Evolutionary conservation across 164 flowering plant species (phyloP).

Genomic region (Berberis vulgaris): DNA sequence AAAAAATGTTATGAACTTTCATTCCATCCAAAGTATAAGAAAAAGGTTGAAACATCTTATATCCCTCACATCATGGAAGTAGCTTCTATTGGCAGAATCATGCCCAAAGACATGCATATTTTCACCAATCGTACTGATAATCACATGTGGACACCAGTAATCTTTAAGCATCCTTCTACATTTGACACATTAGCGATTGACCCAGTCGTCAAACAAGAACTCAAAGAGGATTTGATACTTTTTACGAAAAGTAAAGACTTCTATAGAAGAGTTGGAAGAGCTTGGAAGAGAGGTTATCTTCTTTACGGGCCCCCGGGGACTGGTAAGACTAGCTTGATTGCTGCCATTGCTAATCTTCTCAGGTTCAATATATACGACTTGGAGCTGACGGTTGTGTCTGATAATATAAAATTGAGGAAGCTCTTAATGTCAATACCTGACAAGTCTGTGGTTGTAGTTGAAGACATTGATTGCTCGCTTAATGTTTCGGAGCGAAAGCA

Average conservation of each 20-base stretch:
- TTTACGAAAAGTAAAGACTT: conserved; percentile 17
- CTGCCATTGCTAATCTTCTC: conserved; percentile 30
- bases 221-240: conserved; percentile 20
- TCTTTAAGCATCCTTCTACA: conserved; percentile 20
- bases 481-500: conserved; percentile 19
- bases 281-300: conserved; percentile 33
- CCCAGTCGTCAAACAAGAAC: conserved; percentile 13
- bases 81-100: conserved; percentile 16
- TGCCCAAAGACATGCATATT: conserved; percentile 19
- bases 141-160: conserved; percentile 16
- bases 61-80: conserved; percentile 22
- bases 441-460: conserved; percentile 26
- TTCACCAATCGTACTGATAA: conserved; percentile 16
- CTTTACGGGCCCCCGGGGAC: conserved; percentile 31
- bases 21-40: conserved; percentile 14
- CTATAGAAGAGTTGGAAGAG: conserved; percentile 22
- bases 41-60: conserved; percentile 11
- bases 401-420: conserved; percentile 22
- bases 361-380: conserved; percentile 28
- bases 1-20: conserved; percentile 14
- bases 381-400: conserved; percentile 21
- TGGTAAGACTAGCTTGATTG: conserved; percentile 28
- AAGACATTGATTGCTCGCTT: conserved; percentile 25
- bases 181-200: conserved; percentile 22
- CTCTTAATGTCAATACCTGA: conserved; percentile 20